These are phyloP conservation scores for Apophysomyces variabilis DNA, from an alignment of 371 early-diverging fungal species.

Conservation along the genomic window DNA sequence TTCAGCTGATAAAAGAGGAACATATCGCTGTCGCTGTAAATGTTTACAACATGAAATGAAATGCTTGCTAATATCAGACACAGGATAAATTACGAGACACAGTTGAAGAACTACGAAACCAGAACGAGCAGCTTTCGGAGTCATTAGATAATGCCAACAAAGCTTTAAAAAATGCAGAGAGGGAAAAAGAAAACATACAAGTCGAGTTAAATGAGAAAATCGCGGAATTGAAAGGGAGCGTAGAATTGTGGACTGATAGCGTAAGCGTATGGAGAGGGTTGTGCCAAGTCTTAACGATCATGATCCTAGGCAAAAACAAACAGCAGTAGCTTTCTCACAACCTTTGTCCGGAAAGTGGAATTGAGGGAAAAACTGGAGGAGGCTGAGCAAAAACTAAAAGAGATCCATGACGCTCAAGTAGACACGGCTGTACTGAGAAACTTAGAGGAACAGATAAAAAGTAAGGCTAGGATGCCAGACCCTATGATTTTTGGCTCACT, in stretches of 20 bases:
- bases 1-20: constrained; percentile 22
- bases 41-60: not conserved
- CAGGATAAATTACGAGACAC: constrained; percentile 14
- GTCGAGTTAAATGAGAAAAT: not conserved
- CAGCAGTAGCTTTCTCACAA: not conserved
- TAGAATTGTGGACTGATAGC: not conserved
- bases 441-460: constrained; percentile 14
- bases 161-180: not conserved
- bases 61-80: not conserved
- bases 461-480: not conserved
- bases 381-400: constrained; percentile 6
- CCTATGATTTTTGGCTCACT: not conserved
- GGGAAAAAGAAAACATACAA: not conserved
- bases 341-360: not conserved
- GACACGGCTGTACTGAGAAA: constrained; percentile 7
- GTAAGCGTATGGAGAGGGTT: not conserved
- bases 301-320: not conserved
- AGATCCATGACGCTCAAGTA: not conserved
- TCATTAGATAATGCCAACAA: not conserved
- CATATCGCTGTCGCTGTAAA: constrained; percentile 21
- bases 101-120: constrained; percentile 10
- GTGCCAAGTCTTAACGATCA: not conserved
- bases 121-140: constrained; percentile 10
- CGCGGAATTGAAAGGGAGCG: not conserved
- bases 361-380: constrained; percentile 1